A percentile compares a stretch with the other conserved stretches of the same genome.
These are phyloP conservation scores for Neurospora sp. DNA, from an alignment of 495 filamentous ascomycete species.

Conservation along the genomic window DNA sequence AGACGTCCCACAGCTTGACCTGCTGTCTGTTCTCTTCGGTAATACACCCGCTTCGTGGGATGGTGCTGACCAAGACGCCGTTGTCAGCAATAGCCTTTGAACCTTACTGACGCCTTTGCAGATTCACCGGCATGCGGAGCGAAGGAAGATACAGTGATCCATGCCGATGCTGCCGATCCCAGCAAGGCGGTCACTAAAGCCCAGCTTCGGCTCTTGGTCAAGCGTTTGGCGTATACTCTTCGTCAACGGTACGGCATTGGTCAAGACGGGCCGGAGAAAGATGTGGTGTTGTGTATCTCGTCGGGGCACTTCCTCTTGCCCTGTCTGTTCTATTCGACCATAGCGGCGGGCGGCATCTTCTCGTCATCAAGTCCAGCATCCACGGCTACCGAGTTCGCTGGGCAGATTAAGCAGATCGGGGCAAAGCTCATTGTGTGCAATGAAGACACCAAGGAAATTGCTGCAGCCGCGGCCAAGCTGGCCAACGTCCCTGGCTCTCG, in stretches of 20 bases:
- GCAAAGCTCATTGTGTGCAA: constrained; percentile 47
- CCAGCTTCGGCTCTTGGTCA: constrained; percentile 29
- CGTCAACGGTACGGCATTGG: constrained; percentile 39
- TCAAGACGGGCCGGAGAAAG: constrained; percentile 33
- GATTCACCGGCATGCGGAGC: not conserved
- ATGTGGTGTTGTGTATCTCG: constrained; percentile 42
- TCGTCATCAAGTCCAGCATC: constrained; percentile 32
- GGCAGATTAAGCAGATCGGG: constrained; percentile 31
- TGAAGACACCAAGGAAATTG: constrained; percentile 38
- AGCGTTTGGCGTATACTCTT: constrained; percentile 36
- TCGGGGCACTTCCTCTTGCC: constrained; percentile 38
- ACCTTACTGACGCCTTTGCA: not conserved
- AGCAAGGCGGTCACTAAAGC: constrained; percentile 37
- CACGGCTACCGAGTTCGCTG: constrained; percentile 32
- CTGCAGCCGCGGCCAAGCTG: constrained; percentile 47
- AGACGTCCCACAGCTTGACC: constrained; percentile 4
- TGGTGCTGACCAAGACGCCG: not conserved
- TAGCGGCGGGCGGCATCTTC: constrained; percentile 43
- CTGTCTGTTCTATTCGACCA: constrained; percentile 35
- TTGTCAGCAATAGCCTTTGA: not conserved
- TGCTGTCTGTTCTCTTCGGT: constrained; percentile 10
- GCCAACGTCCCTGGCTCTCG: constrained; percentile 39
- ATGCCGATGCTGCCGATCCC: constrained; percentile 38
- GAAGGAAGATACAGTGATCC: constrained; percentile 14
- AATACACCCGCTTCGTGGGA: not conserved